Percentiles rank a stretch among this genome's conserved stretches.
Conservation (phyloP, 768 basidiomycete genomes). For the Leccinum truebloodii region DNA sequence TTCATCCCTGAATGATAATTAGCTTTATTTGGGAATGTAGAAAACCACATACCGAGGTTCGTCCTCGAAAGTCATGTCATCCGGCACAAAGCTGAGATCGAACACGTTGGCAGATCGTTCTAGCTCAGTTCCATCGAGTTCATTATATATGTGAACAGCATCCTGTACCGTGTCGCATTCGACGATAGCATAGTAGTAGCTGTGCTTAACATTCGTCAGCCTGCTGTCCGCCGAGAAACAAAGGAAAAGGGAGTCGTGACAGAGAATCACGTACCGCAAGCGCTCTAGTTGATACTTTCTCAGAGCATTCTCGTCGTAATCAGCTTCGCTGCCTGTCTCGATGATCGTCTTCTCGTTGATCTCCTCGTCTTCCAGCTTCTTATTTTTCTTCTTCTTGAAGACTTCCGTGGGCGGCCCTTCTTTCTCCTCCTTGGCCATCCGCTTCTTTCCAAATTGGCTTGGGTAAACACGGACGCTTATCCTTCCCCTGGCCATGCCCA, state of each 20-base stretch:
- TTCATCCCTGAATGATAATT: constrained; percentile 63
- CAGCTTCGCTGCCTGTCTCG: constrained; percentile 59
- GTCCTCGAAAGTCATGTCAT: constrained; percentile 82
- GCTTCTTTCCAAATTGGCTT: constrained; percentile 89
- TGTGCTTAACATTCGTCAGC: constrained; percentile 35
- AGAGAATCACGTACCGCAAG: constrained; percentile 55
- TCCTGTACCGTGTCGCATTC: constrained; percentile 80
- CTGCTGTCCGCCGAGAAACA: background rate
- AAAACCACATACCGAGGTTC: constrained; percentile 58
- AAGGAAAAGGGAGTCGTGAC: background rate
- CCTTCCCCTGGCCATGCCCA: constrained; percentile 53
- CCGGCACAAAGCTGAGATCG: constrained; percentile 91
- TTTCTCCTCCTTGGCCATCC: constrained; percentile 82
- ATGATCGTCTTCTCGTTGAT: constrained; percentile 65
- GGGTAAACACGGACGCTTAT: constrained; percentile 86
- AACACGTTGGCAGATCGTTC: constrained; percentile 97
- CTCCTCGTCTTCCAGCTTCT: constrained; percentile 47
- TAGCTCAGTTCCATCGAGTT: constrained; percentile 93
- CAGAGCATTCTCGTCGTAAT: constrained; percentile 87
- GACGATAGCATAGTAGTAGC: constrained; percentile 94
- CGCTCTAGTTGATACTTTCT: constrained; percentile 92
- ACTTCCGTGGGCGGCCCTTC: constrained; percentile 89
- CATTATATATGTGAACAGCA: constrained; percentile 76
- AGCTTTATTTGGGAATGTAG: background rate
- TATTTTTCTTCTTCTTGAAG: constrained; percentile 59